Conservation (phyloP, 176 grass and related monocot genomes). For the Triticum dicoccoides region DNA sequence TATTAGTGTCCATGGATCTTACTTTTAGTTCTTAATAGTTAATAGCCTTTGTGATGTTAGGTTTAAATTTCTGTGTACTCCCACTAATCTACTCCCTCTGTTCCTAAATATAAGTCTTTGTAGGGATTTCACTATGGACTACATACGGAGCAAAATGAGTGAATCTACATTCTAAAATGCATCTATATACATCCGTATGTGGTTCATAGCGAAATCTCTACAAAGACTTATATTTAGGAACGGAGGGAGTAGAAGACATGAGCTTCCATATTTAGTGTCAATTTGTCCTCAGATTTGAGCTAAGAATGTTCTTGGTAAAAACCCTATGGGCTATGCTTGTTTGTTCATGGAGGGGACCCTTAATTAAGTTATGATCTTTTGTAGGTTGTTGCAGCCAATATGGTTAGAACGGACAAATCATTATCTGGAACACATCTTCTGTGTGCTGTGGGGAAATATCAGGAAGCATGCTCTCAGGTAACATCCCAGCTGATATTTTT, state of each 20-base stretch:
- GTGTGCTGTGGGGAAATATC: constrained; percentile 97
- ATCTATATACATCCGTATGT: too few relatives aligned
- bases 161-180: too few relatives aligned
- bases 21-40: background rate
- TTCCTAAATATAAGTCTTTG: too few relatives aligned
- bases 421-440: constrained; percentile 96
- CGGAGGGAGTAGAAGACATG: background rate
- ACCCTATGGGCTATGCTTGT: constrained; percentile 1
- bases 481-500: background rate
- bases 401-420: constrained; percentile 96
- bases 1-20: background rate
- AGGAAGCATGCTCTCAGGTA: constrained; percentile 99
- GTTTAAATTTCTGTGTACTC: constrained; percentile 3
- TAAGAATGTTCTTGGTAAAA: background rate
- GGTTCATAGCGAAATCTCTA: too few relatives aligned
- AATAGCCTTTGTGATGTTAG: background rate
- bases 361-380: constrained; percentile 36
- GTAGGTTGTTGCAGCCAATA: constrained; percentile 99
- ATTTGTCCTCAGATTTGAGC: background rate
- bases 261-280: constrained; percentile 15
- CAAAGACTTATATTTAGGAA: too few relatives aligned
- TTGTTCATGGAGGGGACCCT: constrained; percentile 1
- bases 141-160: too few relatives aligned
- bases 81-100: background rate
- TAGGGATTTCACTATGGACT: too few relatives aligned